These are phyloP conservation scores for Cladosporium austrohemisphaericum DNA, from an alignment of 2,329 filamentous ascomycete genomes.

Conservation along the genomic window DNA sequence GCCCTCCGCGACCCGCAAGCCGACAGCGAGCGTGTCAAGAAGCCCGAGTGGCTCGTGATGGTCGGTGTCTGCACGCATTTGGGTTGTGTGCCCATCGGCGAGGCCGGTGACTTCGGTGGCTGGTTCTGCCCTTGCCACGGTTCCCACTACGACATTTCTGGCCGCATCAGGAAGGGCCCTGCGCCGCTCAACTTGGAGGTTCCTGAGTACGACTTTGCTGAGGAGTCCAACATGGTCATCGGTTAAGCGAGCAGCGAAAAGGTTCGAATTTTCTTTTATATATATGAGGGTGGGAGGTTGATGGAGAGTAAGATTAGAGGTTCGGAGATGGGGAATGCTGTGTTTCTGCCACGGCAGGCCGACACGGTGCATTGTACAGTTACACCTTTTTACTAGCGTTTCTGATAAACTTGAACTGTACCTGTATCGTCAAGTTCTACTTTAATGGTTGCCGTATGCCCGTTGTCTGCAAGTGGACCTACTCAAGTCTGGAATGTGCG, in stretches of 20 bases:
- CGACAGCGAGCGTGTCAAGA: constrained; percentile 91
- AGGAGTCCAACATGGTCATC: constrained; percentile 84
- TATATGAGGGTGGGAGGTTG: constrained; percentile 5
- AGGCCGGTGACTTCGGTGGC: constrained; percentile 95
- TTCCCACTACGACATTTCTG: constrained; percentile 99
- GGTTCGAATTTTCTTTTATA: neutral
- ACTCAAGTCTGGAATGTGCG: too few species aligned
- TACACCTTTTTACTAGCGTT: constrained; percentile 17
- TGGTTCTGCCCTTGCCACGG: constrained; percentile 99
- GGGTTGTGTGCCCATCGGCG: constrained; percentile 97
- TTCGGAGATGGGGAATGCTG: constrained; percentile 10
- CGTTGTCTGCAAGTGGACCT: too few species aligned
- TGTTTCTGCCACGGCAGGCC: constrained; percentile 13
- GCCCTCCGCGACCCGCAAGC: constrained; percentile 84
- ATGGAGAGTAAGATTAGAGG: constrained; percentile 6
- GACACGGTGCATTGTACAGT: constrained; percentile 17
- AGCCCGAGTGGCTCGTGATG: constrained; percentile 99
- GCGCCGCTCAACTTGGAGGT: constrained; percentile 97
- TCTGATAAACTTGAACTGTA: constrained; percentile 16
- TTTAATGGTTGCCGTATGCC: too few species aligned
- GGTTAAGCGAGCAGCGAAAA: constrained; percentile 65
- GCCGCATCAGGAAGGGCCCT: constrained; percentile 94
- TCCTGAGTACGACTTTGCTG: constrained; percentile 85
- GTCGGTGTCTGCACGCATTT: constrained; percentile 98
- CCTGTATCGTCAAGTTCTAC: constrained; percentile 15